Evolutionary conservation across 2,329 filamentous ascomycete genomes (phyloP).

Genomic region (Aquanectria penicillioides): DNA sequence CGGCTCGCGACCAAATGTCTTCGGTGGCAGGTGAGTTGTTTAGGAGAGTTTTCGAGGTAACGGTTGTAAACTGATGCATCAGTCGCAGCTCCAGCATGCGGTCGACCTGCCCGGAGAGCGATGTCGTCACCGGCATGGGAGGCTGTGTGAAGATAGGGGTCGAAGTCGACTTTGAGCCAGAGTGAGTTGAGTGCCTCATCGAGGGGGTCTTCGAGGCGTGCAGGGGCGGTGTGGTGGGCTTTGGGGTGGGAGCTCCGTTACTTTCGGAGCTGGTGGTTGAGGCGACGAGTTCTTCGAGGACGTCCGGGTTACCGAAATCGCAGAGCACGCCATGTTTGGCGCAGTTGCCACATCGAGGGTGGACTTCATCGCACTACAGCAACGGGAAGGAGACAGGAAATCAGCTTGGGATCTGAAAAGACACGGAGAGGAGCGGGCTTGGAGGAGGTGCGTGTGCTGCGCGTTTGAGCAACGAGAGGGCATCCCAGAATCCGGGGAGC

Average conservation of each 20-base stretch:
- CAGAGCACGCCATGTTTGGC: constrained; percentile 73
- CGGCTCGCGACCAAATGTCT: constrained; percentile 67
- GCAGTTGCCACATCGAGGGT: constrained; percentile 73
- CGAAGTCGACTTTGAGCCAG: constrained; percentile 39
- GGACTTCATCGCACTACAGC: constrained; percentile 70
- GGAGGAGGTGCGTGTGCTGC: too few relatives aligned
- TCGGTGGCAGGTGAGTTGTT: constrained; percentile 61
- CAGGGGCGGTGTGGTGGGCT: constrained; percentile 32
- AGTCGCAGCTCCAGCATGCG: constrained; percentile 69
- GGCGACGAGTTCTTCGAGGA: constrained; percentile 56
- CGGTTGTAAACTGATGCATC: constrained; percentile 72
- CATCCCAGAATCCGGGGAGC: too few relatives aligned
- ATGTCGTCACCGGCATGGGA: constrained; percentile 39
- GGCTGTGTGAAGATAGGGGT: constrained; percentile 49
- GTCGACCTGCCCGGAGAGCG: constrained; percentile 50
- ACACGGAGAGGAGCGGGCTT: constrained; percentile 1
- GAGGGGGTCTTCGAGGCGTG: constrained; percentile 37
- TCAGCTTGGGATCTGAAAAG: constrained; percentile 27
- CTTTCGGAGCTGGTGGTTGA: constrained; percentile 46
- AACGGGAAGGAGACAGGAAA: constrained; percentile 10
- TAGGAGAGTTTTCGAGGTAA: constrained; percentile 69
- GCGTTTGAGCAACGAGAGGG: too few relatives aligned
- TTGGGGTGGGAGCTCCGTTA: constrained; percentile 36
- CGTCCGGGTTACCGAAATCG: constrained; percentile 68
- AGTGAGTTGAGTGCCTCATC: constrained; percentile 33